Evolutionary conservation across 805 yeast genomes (phyloP).

Genomic region (Starmera quercuum): DNA sequence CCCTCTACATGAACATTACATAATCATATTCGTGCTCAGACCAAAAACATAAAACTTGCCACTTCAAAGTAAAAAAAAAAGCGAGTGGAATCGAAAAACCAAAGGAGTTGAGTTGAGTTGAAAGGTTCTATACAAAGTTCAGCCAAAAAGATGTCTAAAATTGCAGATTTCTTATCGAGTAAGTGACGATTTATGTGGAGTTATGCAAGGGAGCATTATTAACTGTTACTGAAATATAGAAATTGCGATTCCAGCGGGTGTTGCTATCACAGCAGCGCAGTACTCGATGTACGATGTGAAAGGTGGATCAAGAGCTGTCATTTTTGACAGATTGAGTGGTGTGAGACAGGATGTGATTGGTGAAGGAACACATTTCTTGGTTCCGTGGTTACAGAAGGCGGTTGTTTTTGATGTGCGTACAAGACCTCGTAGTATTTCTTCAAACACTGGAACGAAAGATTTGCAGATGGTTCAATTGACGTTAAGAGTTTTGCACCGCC

Average conservation of each 20-base stretch:
- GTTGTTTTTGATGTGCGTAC: slow-evolving; percentile 88
- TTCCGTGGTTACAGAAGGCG: slow-evolving; percentile 96
- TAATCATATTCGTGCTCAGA: too few relatives aligned
- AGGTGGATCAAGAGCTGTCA: slow-evolving; percentile 94
- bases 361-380: slow-evolving; percentile 91
- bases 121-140: background rate
- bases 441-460: slow-evolving; percentile 96
- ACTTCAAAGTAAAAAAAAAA: too few relatives aligned
- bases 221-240: slow-evolving; percentile 7
- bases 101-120: background rate
- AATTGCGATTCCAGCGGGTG: slow-evolving; percentile 66
- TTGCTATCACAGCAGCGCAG: slow-evolving; percentile 64
- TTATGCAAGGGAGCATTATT: background rate
- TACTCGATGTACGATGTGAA: slow-evolving; percentile 88
- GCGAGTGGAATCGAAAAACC: background rate
- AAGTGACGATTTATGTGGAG: slow-evolving; percentile 1
- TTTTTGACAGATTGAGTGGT: slow-evolving; percentile 87
- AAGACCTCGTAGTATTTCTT: slow-evolving; percentile 87
- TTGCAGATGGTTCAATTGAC: slow-evolving; percentile 93
- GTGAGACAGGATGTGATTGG: slow-evolving; percentile 85
- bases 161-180: slow-evolving; percentile 31
- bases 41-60: too few relatives aligned
- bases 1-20: too few relatives aligned
- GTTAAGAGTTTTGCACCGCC: slow-evolving; percentile 87
- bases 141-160: slow-evolving; percentile 15